phyloP scores from a whole-genome alignment of 495 filamentous ascomycete genomes.

The Aspergillus hancockii region DNA sequence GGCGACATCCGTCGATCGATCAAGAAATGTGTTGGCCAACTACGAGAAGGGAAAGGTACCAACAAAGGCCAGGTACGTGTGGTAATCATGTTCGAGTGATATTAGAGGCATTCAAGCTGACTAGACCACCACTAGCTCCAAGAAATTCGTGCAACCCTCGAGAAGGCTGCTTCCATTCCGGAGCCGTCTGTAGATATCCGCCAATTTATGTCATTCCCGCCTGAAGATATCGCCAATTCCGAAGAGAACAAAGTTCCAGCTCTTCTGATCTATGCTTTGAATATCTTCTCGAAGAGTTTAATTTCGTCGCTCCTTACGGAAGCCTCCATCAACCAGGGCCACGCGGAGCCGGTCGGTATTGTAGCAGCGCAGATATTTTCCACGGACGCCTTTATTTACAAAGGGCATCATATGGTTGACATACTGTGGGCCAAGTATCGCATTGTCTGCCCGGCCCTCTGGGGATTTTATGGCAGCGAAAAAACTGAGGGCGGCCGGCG shows the following conservation, averaged over 20 bases:
- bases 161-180: conserved; percentile 44
- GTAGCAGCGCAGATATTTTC: conserved; percentile 75
- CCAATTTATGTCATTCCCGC: conserved; percentile 60
- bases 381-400: conserved; percentile 62
- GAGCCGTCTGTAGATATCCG: conserved; percentile 67
- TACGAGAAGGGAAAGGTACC: conserved; percentile 61
- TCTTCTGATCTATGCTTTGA: conserved; percentile 79
- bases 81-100: neutral
- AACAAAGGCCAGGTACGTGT: conserved; percentile 56
- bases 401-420: conserved; percentile 74
- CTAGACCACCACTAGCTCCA: conserved; percentile 35
- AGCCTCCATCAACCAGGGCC: conserved; percentile 63
- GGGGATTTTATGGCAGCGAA: conserved; percentile 77
- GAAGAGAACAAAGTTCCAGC: conserved; percentile 61
- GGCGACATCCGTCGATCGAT: conserved; percentile 76
- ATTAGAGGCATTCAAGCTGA: neutral
- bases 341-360: conserved; percentile 82
- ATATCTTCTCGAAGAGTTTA: conserved; percentile 76
- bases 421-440: conserved; percentile 87
- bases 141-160: conserved; percentile 47
- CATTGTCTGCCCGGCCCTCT: conserved; percentile 79
- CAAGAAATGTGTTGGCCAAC: conserved; percentile 69
- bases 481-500: conserved; percentile 66
- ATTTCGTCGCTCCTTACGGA: conserved; percentile 77
- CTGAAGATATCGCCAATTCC: conserved; percentile 53